A percentile compares a stretch with the other conserved stretches of the same genome.
Evolutionary conservation across 2,329 filamentous ascomycete genomes (phyloP).

Genomic region (Chaetothyriales sp.): DNA sequence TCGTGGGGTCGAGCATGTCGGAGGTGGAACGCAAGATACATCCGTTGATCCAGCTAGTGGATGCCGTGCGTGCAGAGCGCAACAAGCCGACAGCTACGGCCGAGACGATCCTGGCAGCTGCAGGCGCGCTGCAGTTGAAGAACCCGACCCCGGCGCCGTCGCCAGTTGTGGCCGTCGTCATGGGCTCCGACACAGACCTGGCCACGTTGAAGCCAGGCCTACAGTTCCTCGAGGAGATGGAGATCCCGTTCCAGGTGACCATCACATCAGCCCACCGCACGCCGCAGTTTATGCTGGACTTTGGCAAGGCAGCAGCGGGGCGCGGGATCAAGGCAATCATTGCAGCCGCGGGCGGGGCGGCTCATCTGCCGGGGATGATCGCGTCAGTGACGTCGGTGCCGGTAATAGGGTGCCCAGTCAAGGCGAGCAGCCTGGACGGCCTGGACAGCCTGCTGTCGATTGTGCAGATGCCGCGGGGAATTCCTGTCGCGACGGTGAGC

Average conservation of each 20-base stretch:
- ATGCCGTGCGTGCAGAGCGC: constrained; percentile 61
- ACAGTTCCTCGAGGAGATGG: constrained; percentile 19
- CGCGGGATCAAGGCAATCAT: constrained; percentile 53
- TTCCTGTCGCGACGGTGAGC: constrained; percentile 53
- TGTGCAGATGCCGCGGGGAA: constrained; percentile 56
- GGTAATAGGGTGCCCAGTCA: constrained; percentile 57
- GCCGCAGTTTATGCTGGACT: constrained; percentile 46
- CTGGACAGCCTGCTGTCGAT: constrained; percentile 51
- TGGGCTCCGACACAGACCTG: constrained; percentile 32
- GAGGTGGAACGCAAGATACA: constrained; percentile 54
- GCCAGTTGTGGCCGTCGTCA: constrained; percentile 31
- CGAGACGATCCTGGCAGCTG: constrained; percentile 7
- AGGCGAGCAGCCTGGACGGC: constrained; percentile 52
- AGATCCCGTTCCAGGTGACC: constrained; percentile 20
- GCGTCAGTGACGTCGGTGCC: constrained; percentile 51
- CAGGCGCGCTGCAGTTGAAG: constrained; percentile 6
- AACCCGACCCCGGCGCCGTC: constrained; percentile 11
- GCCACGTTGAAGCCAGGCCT: constrained; percentile 19
- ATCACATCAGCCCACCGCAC: constrained; percentile 44
- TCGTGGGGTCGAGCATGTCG: constrained; percentile 53
- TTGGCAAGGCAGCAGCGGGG: constrained; percentile 44
- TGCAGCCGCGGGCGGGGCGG: constrained; percentile 54
- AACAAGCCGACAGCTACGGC: constrained; percentile 19
- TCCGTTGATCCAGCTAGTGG: constrained; percentile 59
- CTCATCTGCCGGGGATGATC: constrained; percentile 53